phyloP scores from a whole-genome alignment of 176 grass and related monocot genomes.

The Rhynchospora breviuscula region DNA sequence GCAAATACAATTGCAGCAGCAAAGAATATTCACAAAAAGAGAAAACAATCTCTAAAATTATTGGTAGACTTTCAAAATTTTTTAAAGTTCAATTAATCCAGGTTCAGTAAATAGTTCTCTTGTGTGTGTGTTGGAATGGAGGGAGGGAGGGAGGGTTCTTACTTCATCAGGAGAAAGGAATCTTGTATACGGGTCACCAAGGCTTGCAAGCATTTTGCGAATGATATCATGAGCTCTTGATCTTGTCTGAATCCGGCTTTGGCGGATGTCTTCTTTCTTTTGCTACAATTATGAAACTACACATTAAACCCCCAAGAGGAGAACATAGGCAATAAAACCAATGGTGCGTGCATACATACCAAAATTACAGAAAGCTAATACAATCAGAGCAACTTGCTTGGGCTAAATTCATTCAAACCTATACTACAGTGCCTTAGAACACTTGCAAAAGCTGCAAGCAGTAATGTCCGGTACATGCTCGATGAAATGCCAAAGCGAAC shows the following conservation, averaged over 20 bases:
- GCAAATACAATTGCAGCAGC: constrained; percentile 14
- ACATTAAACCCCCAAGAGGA: not conserved
- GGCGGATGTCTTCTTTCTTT: constrained; percentile 69
- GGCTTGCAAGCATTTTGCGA: constrained; percentile 71
- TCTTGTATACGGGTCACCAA: constrained; percentile 85
- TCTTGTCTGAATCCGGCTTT: constrained; percentile 64
- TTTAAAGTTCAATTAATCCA: not conserved
- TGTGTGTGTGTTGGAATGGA: not conserved
- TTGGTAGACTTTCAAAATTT: not conserved
- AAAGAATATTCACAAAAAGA: not conserved
- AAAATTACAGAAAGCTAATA: not conserved
- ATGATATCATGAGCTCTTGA: constrained; percentile 79
- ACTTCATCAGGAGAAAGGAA: constrained; percentile 83
- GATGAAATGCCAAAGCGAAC: not conserved
- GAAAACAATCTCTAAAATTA: not conserved
- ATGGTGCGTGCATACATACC: not conserved
- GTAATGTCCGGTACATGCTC: not conserved
- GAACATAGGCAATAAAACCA: not conserved
- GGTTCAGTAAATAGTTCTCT: not conserved
- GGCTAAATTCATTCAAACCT: not conserved
- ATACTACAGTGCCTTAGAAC: not conserved
- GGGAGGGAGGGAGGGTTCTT: constrained; percentile 13
- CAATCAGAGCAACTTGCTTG: not conserved
- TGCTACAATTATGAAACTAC: constrained; percentile 41
- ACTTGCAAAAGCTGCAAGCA: not conserved